Evolutionary conservation across 495 filamentous ascomycete genomes (phyloP).

Genomic region (Talaromyces trachyspermus): DNA sequence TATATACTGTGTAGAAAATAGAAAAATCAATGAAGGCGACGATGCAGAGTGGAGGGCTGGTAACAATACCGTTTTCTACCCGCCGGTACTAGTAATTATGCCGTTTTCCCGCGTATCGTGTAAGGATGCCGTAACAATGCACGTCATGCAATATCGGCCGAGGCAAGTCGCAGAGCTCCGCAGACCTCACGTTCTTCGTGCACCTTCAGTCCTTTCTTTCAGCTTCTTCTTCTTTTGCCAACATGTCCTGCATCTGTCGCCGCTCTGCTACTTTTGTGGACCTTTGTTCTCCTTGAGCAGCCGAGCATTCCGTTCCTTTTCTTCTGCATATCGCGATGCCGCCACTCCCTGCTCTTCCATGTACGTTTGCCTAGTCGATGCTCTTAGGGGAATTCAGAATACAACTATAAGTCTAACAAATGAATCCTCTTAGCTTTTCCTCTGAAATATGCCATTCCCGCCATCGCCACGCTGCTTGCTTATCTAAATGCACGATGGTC

Average conservation of each 20-base stretch:
- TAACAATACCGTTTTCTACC: no score
- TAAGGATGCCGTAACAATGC: no score
- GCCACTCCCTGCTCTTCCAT: slow-evolving; percentile 10
- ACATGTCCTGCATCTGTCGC: slow-evolving; percentile 1
- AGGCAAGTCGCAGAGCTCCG: slow-evolving; percentile 4
- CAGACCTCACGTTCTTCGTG: neutral
- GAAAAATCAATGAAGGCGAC: no score
- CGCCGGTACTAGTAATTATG: no score
- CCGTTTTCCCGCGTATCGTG: no score
- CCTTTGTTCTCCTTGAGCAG: neutral
- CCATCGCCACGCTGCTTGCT: slow-evolving; percentile 58
- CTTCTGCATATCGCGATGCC: slow-evolving; percentile 4
- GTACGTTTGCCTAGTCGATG: slow-evolving; percentile 8
- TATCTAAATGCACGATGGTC: slow-evolving; percentile 74
- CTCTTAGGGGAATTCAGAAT: neutral
- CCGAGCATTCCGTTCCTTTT: neutral
- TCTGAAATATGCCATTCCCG: slow-evolving; percentile 51
- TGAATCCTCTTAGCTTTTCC: slow-evolving; percentile 24
- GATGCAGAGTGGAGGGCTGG: no score
- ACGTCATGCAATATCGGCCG: no score
- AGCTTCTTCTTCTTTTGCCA: neutral
- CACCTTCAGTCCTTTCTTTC: neutral
- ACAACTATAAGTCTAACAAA: neutral
- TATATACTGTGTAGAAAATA: no score
- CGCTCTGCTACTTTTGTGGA: neutral